phyloP scores from a whole-genome alignment of 495 filamentous ascomycete species.

The Immersiella caudata region DNA sequence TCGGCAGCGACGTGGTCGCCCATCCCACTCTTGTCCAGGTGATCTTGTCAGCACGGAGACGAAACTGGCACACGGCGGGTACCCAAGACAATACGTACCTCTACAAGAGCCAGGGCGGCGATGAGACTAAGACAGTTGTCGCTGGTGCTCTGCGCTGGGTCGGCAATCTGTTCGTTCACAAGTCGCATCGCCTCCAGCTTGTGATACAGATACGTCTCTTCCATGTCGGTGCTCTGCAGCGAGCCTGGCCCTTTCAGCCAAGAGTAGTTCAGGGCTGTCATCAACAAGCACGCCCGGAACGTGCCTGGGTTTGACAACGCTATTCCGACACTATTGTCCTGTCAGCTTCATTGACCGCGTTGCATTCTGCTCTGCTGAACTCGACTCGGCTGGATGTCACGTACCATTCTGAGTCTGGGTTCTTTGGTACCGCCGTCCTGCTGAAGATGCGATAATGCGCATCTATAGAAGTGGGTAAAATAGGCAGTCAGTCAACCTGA shows the following conservation, averaged over 20 bases:
- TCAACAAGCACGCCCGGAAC: conserved; percentile 27
- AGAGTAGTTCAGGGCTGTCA: conserved; percentile 30
- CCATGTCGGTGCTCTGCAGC: conserved; percentile 21
- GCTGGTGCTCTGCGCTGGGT: conserved; percentile 19
- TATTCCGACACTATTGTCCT: conserved; percentile 18
- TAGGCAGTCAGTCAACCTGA: neutral
- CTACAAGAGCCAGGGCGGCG: conserved; percentile 31
- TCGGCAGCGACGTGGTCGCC: conserved; percentile 29
- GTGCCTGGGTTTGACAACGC: conserved; percentile 21
- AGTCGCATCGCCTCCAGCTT: conserved; percentile 31
- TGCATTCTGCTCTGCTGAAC: neutral
- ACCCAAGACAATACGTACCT: conserved; percentile 14
- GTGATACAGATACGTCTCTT: conserved; percentile 31
- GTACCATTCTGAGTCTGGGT: conserved; percentile 25
- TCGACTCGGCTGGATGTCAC: neutral
- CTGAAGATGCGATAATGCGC: conserved; percentile 27
- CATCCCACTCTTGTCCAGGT: conserved; percentile 24
- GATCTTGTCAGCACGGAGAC: neutral
- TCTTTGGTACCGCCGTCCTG: conserved; percentile 23
- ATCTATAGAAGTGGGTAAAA: conserved; percentile 1
- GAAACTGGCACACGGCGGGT: neutral
- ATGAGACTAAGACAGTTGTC: conserved; percentile 30
- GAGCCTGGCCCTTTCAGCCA: conserved; percentile 19
- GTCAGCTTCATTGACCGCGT: neutral
- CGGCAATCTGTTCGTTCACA: conserved; percentile 27